Percentiles rank a stretch among this genome's conserved stretches.
These are phyloP conservation scores for Huntiella omanensis DNA, from an alignment of 2,329 filamentous ascomycete genomes.

Conservation along the genomic window DNA sequence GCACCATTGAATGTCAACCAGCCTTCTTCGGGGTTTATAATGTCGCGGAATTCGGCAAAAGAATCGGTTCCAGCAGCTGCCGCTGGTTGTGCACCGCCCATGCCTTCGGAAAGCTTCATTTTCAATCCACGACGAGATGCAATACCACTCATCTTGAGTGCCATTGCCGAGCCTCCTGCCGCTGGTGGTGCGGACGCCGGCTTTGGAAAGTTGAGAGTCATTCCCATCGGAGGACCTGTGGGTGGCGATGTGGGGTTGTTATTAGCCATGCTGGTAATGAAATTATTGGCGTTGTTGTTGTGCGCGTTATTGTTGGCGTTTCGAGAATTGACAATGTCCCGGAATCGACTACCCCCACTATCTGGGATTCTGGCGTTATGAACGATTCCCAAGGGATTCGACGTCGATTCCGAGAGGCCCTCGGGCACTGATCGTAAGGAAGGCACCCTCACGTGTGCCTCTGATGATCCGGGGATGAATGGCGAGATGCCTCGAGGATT, in stretches of 20 bases:
- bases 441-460: conserved; percentile 3
- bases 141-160: conserved; percentile 24
- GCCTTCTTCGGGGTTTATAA: conserved; percentile 79
- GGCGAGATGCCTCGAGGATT: conserved; percentile 1
- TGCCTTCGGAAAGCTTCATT: conserved; percentile 18
- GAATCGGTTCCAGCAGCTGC: conserved; percentile 24
- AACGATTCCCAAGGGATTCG: conserved; percentile 3
- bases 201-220: neutral
- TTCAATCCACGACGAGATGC: conserved; percentile 45
- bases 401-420: neutral
- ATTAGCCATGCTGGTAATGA: neutral
- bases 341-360: neutral
- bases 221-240: neutral
- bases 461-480: neutral
- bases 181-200: neutral
- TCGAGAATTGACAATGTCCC: no score
- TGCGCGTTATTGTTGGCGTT: no score
- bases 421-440: conserved; percentile 8
- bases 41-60: conserved; percentile 48
- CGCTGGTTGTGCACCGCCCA: conserved; percentile 9
- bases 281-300: no score
- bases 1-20: conserved; percentile 87
- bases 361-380: conserved; percentile 5
- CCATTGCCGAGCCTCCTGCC: neutral
- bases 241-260: neutral